Conservation (phyloP, 2,329 filamentous ascomycete genomes). For the Zymoseptoria ardabiliae region DNA sequence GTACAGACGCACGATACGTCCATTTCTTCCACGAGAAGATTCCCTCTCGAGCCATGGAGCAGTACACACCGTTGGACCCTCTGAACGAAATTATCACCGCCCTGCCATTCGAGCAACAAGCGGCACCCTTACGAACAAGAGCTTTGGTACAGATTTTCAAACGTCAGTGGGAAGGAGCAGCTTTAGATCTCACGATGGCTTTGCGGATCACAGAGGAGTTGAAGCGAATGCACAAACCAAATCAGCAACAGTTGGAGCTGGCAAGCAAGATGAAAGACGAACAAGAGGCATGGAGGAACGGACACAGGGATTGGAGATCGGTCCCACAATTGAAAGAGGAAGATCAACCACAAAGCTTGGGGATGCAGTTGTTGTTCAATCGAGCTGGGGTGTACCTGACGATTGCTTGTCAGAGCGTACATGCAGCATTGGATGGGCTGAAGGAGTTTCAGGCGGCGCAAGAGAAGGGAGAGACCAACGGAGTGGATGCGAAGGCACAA, state of each 20-base stretch:
- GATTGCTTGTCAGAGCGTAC: slow-evolving; percentile 60
- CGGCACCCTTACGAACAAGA: slow-evolving; percentile 62
- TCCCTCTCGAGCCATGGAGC: slow-evolving; percentile 63
- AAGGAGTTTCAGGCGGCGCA: slow-evolving; percentile 27
- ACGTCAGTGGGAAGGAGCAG: slow-evolving; percentile 62
- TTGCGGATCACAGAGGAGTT: slow-evolving; percentile 47
- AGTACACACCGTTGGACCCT: slow-evolving; percentile 60
- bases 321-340: slow-evolving; percentile 50
- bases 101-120: slow-evolving; percentile 56
- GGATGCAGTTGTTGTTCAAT: slow-evolving; percentile 69
- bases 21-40: slow-evolving; percentile 92
- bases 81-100: slow-evolving; percentile 62
- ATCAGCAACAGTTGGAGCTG: slow-evolving; percentile 47
- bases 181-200: slow-evolving; percentile 62
- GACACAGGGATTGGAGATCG: slow-evolving; percentile 41
- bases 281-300: slow-evolving; percentile 31
- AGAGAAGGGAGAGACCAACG: slow-evolving; percentile 31
- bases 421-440: slow-evolving; percentile 47
- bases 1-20: slow-evolving; percentile 74
- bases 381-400: slow-evolving; percentile 65
- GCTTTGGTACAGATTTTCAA: slow-evolving; percentile 71
- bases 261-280: slow-evolving; percentile 38
- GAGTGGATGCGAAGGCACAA: slow-evolving; percentile 43
- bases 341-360: slow-evolving; percentile 67
- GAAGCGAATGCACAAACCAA: slow-evolving; percentile 38